These are phyloP conservation scores for Pleoardoris graminearum DNA, from an alignment of 2,329 filamentous ascomycete genomes.

Conservation along the genomic window DNA sequence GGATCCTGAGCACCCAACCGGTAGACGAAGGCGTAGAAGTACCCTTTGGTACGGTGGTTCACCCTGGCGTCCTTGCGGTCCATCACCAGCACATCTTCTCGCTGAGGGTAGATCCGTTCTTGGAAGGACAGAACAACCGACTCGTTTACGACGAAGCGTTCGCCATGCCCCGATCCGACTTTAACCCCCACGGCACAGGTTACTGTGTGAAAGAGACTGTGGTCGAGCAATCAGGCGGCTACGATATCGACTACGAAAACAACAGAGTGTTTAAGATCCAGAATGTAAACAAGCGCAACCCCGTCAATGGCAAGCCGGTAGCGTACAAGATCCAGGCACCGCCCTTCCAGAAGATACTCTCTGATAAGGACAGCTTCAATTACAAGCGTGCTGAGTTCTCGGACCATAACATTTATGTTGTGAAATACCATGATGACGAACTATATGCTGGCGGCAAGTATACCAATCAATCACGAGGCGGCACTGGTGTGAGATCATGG, in stretches of 20 bases:
- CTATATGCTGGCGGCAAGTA: slow-evolving; percentile 64
- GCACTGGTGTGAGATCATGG: slow-evolving; percentile 54
- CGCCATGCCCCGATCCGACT: slow-evolving; percentile 60
- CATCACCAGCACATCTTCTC: slow-evolving; percentile 79
- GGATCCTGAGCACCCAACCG: slow-evolving; percentile 68
- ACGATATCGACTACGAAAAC: slow-evolving; percentile 51
- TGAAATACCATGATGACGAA: slow-evolving; percentile 61
- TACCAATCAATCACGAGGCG: slow-evolving; percentile 62
- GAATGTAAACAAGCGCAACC: slow-evolving; percentile 50
- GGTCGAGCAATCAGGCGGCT: slow-evolving; percentile 54
- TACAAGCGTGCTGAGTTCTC: slow-evolving; percentile 63
- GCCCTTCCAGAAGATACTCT: slow-evolving; percentile 56
- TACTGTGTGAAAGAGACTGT: slow-evolving; percentile 54
- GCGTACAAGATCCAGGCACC: slow-evolving; percentile 56
- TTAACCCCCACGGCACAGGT: slow-evolving; percentile 60
- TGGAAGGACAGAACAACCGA: slow-evolving; percentile 53
- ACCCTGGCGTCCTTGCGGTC: slow-evolving; percentile 68
- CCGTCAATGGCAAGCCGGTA: slow-evolving; percentile 53
- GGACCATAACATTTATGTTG: slow-evolving; percentile 62
- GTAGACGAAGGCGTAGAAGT: slow-evolving; percentile 67
- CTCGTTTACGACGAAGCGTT: slow-evolving; percentile 59
- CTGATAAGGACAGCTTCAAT: slow-evolving; percentile 57
- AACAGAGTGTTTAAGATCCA: slow-evolving; percentile 57
- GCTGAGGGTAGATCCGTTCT: slow-evolving; percentile 53
- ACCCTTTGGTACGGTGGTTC: slow-evolving; percentile 69